Conservation (phyloP, 225 moss, liverwort and hornwort genomes). For the Marchantia paleacea region DNA sequence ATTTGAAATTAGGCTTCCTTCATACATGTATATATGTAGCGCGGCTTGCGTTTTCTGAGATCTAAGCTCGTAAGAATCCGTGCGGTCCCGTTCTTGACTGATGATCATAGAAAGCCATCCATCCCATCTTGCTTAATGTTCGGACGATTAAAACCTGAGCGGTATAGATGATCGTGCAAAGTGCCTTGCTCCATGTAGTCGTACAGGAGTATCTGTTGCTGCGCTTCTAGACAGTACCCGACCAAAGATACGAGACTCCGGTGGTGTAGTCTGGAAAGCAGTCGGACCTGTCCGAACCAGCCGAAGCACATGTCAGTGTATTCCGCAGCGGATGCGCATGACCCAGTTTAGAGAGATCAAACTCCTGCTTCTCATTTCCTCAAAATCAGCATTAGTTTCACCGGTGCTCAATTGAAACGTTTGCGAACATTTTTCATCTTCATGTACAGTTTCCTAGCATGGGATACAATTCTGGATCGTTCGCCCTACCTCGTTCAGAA, state of each 20-base stretch:
- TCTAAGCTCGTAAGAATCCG: no score
- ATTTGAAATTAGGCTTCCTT: no score
- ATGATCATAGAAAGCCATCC: no score
- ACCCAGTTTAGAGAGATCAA: no score
- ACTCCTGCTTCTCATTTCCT: no score
- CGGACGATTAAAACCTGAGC: background rate
- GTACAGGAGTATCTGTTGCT: conserved; percentile 31
- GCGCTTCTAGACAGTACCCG: conserved; percentile 24
- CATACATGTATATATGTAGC: no score
- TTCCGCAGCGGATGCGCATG: no score
- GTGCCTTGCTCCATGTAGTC: conserved; percentile 2
- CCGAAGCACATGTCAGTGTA: background rate
- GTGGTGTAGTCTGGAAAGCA: conserved; percentile 9
- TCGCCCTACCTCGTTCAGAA: conserved; percentile 15
- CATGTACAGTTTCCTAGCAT: background rate
- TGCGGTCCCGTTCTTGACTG: no score
- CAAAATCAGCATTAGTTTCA: no score
- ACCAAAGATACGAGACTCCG: conserved; percentile 28
- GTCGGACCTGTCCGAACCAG: background rate
- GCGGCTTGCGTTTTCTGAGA: no score
- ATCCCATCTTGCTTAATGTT: background rate
- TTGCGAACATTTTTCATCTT: background rate
- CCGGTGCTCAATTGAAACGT: background rate
- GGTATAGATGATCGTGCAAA: conserved; percentile 10
- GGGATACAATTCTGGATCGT: background rate